These are phyloP conservation scores for Colletotrichum musae DNA, from an alignment of 2,329 filamentous ascomycete genomes.

Conservation along the genomic window DNA sequence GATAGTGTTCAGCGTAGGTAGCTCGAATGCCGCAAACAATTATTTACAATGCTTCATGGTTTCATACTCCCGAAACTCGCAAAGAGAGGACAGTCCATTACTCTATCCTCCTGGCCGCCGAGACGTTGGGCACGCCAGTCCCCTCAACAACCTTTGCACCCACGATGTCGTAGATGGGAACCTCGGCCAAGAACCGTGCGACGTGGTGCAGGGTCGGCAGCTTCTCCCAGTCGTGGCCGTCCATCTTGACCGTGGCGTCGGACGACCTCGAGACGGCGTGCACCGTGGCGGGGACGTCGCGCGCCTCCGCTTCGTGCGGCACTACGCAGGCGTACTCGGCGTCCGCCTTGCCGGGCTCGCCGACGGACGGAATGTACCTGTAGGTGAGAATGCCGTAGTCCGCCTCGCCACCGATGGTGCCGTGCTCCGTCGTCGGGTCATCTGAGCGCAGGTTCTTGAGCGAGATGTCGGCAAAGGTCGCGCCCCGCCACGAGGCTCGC, in stretches of 20 bases:
- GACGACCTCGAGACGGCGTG: conserved; percentile 53
- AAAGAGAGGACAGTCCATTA: neutral
- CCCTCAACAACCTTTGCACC: conserved; percentile 70
- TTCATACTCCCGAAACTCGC: neutral
- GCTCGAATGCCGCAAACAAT: conserved; percentile 9
- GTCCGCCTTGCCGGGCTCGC: conserved; percentile 65
- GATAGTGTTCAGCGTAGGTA: neutral
- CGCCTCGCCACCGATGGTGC: conserved; percentile 39
- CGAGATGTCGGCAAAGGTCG: conserved; percentile 55
- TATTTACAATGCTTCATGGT: conserved; percentile 13
- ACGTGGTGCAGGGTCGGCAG: conserved; percentile 75
- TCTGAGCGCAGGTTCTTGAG: conserved; percentile 52
- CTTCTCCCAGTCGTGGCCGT: conserved; percentile 64
- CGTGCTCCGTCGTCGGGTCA: conserved; percentile 45
- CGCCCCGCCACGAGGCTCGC: conserved; percentile 58
- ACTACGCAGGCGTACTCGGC: conserved; percentile 65
- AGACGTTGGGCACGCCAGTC: conserved; percentile 64
- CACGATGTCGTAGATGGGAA: conserved; percentile 71
- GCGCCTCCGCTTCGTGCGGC: conserved; percentile 52
- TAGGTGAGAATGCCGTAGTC: conserved; percentile 69
- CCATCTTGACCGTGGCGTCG: conserved; percentile 62
- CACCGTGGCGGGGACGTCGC: conserved; percentile 48
- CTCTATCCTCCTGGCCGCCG: conserved; percentile 39
- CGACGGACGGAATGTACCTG: conserved; percentile 70
- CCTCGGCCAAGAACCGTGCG: conserved; percentile 63